Base-by-base conservation (phyloP, 2,329 filamentous ascomycete species). In the Blumeria graminis region DNA sequence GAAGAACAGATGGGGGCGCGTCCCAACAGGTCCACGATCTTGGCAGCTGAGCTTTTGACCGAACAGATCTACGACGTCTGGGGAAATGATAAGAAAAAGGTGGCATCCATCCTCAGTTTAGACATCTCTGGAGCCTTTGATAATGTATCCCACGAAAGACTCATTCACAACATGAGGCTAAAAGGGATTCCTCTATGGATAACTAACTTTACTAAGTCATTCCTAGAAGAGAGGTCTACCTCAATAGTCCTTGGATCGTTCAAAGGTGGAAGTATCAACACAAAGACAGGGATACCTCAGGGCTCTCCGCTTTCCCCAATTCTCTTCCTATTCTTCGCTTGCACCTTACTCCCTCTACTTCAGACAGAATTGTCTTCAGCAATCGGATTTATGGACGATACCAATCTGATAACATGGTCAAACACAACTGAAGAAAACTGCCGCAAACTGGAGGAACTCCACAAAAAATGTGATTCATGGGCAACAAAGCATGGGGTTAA, bases 81-180 rank as follows among this genome's bases (percentile, higher is more conserved):
- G 34, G 51, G 14, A 11, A 39, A 39, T 5, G 34, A 38, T 28
- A 54, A 38, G 18, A 39, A 38, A 54, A 14, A 28, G 7, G 51
- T 39, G 6, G 34, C 34, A 22, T 39, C 51, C 33, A 6, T 54
- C 14, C 10, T 54, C 1, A 54, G 51, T 18, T n/a, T 38, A 18
- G 51, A 54, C 39, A 54, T 54, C 51, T 54, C 51, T 18, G 51
- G 51, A 10, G 51, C 14, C 3, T 54, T 54, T 14, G 28, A 52
- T 52, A 52, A 51, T 32, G 3, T 51, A 9, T 51, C 28, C 6
- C 22, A 51, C 18, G 7, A 36, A 53, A 53, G 50, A 53, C n/a
- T 53, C 5, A 53, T 53, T 53, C 50, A 36, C 50, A 53, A 53
- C n/a, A 7, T 53, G 8, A 1, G 33, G 18, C 10, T 35, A 11